phyloP scores from a whole-genome alignment of 306 rosid genomes.

The Gillenia trifoliata region DNA sequence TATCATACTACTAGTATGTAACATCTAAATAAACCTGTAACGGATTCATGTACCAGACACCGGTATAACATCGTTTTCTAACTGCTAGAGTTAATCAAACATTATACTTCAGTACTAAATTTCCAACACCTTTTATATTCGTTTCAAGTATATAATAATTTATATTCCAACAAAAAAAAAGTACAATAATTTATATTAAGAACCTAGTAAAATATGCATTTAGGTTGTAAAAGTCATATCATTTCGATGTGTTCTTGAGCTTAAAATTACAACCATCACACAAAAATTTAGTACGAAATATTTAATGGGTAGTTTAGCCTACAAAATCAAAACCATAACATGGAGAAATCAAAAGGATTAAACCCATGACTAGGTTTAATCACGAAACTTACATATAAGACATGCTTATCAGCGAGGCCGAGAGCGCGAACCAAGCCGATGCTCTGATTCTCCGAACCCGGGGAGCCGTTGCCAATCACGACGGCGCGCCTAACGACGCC shows the following conservation, averaged over 20 bases:
- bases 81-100: background rate
- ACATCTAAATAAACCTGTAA: background rate
- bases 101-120: background rate
- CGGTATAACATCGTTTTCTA: background rate
- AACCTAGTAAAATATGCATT: background rate
- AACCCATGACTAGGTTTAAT: background rate
- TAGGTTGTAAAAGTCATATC: background rate
- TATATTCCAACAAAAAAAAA: background rate
- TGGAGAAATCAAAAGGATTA: background rate
- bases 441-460: constrained; percentile 80
- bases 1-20: background rate
- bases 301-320: background rate
- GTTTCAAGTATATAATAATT: background rate
- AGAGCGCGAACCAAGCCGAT: constrained; percentile 87
- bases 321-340: background rate
- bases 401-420: constrained; percentile 68
- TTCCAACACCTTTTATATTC: background rate
- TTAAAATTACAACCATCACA: background rate
- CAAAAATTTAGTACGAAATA: background rate
- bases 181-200: background rate
- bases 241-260: background rate
- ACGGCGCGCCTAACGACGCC: constrained; percentile 78
- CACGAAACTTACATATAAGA: constrained; percentile 48
- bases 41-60: background rate
- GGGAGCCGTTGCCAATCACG: constrained; percentile 71